These are phyloP conservation scores for Cafeteria roenbergensis DNA, from an alignment of 108 stramenopile species.

Conservation along the genomic window DNA sequence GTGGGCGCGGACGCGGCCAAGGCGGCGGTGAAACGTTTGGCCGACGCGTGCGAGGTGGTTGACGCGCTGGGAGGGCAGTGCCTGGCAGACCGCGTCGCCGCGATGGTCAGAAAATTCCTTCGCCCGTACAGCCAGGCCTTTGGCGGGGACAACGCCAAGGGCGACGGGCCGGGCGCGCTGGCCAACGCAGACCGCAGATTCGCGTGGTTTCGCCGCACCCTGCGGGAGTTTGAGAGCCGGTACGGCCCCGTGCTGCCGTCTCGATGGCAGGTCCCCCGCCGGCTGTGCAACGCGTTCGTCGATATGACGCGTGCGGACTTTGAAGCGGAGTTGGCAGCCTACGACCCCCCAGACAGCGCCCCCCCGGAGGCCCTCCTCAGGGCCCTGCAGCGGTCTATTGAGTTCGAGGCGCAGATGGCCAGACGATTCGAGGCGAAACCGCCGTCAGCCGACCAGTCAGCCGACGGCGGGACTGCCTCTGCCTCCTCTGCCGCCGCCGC, in stretches of 20 bases:
- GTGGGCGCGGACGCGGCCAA: too few species aligned
- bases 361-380: constrained; percentile 14
- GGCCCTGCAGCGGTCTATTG: constrained; percentile 76
- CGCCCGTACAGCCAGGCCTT: constrained; percentile 59
- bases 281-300: constrained; percentile 57
- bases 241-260: constrained; percentile 71
- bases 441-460: constrained; percentile 39
- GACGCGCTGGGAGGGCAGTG: constrained; percentile 74
- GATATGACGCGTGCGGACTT: constrained; percentile 44
- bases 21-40: constrained; percentile 24
- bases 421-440: constrained; percentile 59
- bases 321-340: neutral
- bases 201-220: constrained; percentile 70
- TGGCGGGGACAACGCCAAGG: constrained; percentile 10
- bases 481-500: too few species aligned
- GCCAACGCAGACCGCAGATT: constrained; percentile 79
- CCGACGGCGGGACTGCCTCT: too few species aligned
- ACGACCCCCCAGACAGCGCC: constrained; percentile 16
- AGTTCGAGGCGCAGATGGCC: constrained; percentile 86
- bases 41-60: constrained; percentile 74
- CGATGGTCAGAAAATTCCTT: constrained; percentile 68
- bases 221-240: constrained; percentile 53
- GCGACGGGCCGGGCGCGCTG: constrained; percentile 23
- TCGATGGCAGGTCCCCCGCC: constrained; percentile 73
- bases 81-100: constrained; percentile 54